Conservation (phyloP, 2,329 filamentous ascomycete genomes). For the Exophiala lecanii-corni region DNA sequence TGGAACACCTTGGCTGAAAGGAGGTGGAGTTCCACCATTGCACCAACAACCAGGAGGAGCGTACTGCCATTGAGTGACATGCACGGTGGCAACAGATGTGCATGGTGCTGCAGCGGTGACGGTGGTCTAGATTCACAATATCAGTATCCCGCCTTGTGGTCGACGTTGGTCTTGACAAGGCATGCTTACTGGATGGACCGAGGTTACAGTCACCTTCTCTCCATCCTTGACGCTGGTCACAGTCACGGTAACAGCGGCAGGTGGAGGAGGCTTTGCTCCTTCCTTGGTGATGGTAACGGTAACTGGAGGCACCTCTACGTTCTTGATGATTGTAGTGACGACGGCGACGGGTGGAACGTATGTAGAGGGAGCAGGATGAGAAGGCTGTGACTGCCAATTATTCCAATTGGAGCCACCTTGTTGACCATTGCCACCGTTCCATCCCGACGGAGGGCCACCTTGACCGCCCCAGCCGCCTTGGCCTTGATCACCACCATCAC, state of each 20-base stretch:
- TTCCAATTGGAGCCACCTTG: constrained; percentile 7
- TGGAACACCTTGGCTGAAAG: background rate
- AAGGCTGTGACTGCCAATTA: constrained; percentile 3
- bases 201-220: constrained; percentile 2
- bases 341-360: background rate
- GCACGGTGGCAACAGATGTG: constrained; percentile 16
- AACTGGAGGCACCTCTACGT: background rate
- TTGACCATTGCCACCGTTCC: constrained; percentile 4
- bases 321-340: background rate
- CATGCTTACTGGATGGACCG: background rate
- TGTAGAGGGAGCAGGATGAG: background rate
- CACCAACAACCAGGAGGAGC: constrained; percentile 21
- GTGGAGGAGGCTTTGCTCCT: background rate
- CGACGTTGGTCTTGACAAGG: background rate
- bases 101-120: constrained; percentile 20
- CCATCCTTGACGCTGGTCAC: constrained; percentile 7
- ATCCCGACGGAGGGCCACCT: constrained; percentile 1
- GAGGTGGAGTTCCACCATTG: constrained; percentile 7
- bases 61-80: constrained; percentile 19
- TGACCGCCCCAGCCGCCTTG: constrained; percentile 1
- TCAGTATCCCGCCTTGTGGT: constrained; percentile 3
- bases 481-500: constrained; percentile 8
- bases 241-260: background rate
- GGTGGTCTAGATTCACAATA: constrained; percentile 10
- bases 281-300: background rate